Evolutionary conservation across 2,329 filamentous ascomycete species (phyloP).

Genomic region (Stenocarpella maydis): DNA sequence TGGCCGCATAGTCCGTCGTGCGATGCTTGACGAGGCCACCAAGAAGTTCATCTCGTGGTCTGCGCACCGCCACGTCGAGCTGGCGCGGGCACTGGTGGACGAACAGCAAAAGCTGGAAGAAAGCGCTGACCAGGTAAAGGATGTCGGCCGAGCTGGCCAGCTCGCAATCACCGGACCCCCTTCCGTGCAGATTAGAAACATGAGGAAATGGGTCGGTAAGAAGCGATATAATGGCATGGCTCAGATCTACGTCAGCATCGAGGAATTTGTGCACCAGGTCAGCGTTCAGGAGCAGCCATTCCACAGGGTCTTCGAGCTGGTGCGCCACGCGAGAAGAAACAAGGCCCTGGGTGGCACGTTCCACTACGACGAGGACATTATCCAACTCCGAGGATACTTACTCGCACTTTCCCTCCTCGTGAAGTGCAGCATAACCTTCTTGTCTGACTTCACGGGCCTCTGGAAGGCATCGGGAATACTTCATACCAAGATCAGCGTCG

Average conservation of each 20-base stretch:
- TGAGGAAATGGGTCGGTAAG: slow-evolving; percentile 29
- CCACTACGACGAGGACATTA: slow-evolving; percentile 45
- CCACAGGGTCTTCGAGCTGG: slow-evolving; percentile 54
- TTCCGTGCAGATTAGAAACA: background rate
- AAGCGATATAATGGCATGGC: slow-evolving; percentile 27
- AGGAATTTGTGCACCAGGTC: slow-evolving; percentile 38
- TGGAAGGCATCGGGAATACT: slow-evolving; percentile 17
- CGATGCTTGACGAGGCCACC: slow-evolving; percentile 67
- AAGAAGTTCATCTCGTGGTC: slow-evolving; percentile 70
- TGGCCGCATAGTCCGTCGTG: slow-evolving; percentile 66
- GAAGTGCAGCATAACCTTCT: slow-evolving; percentile 56
- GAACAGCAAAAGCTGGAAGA: slow-evolving; percentile 42
- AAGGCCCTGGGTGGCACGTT: slow-evolving; percentile 43
- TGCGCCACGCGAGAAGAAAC: slow-evolving; percentile 49
- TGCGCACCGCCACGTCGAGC: slow-evolving; percentile 45
- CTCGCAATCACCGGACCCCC: background rate
- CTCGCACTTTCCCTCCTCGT: slow-evolving; percentile 55
- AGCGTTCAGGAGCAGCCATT: slow-evolving; percentile 58
- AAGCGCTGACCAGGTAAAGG: background rate
- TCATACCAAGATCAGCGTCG: slow-evolving; percentile 36
- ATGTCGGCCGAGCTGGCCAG: background rate
- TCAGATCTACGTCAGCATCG: slow-evolving; percentile 38
- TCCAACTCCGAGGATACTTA: slow-evolving; percentile 49
- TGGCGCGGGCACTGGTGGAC: slow-evolving; percentile 47
- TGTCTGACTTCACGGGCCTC: slow-evolving; percentile 50